Conservation (phyloP, 106 monocot genomes). For the Amphibolis antarctica region DNA sequence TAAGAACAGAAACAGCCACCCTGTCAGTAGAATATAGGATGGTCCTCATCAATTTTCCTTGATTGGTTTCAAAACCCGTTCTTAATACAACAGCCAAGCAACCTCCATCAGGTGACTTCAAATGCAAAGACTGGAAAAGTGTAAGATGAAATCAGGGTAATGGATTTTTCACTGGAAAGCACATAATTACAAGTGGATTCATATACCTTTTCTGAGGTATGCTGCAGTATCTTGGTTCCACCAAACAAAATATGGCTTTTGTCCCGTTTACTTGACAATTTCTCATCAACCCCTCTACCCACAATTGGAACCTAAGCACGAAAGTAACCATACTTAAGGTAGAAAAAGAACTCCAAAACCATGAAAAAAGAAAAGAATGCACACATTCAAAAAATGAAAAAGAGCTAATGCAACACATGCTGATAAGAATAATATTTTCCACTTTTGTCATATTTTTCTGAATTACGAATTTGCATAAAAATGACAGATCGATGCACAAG, state of each 20-base stretch:
- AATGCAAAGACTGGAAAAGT: slow-evolving; percentile 40
- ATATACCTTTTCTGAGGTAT: slow-evolving; percentile 90
- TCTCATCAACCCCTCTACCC: slow-evolving; percentile 49
- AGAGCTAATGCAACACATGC: neutral
- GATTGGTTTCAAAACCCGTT: slow-evolving; percentile 95
- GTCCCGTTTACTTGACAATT: slow-evolving; percentile 69
- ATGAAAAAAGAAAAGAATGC: too few relatives aligned
- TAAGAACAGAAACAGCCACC: slow-evolving; percentile 21
- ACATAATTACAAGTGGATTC: neutral
- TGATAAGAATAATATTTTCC: neutral
- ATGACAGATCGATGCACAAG: too few relatives aligned
- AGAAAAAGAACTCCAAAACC: too few relatives aligned
- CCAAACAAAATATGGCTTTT: slow-evolving; percentile 93
- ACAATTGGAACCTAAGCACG: slow-evolving; percentile 51
- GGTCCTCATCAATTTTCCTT: slow-evolving; percentile 96
- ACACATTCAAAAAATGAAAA: neutral
- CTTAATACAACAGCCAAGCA: slow-evolving; percentile 89
- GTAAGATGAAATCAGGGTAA: slow-evolving; percentile 3
- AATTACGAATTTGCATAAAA: too few relatives aligned
- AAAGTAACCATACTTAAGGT: neutral
- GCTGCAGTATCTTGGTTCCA: slow-evolving; percentile 97
- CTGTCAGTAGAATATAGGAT: slow-evolving; percentile 98
- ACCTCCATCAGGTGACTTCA: slow-evolving; percentile 94
- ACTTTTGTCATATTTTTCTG: neutral
- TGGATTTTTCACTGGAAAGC: neutral